A percentile compares a stretch with the other conserved stretches of the same genome.
Evolutionary conservation across 257 asterid species (phyloP).

Genomic region (Perilla frutescens): DNA sequence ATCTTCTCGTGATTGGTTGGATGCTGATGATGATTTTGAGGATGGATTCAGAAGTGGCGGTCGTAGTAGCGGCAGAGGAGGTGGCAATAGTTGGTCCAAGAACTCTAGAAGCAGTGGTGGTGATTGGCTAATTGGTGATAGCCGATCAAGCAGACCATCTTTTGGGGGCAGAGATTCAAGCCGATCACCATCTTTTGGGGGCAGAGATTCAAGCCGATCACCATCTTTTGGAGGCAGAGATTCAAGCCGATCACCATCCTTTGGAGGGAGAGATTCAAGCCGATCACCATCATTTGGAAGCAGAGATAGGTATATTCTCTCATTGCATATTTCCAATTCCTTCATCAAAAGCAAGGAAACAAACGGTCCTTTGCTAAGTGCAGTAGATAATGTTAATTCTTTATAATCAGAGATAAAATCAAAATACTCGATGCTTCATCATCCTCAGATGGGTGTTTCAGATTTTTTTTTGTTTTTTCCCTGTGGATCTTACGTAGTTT

Average conservation of each 20-base stretch:
- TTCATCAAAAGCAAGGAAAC: too few relatives aligned
- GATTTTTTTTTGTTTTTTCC: too few relatives aligned
- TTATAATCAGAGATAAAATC: neutral
- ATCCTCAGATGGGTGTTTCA: too few relatives aligned
- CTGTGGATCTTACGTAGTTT: neutral
- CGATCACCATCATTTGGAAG: constrained; percentile 59
- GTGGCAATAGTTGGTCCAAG: constrained; percentile 48
- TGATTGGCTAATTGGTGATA: constrained; percentile 80
- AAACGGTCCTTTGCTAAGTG: neutral
- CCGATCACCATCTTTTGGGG: constrained; percentile 61
- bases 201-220: constrained; percentile 51
- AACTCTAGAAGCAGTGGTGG: constrained; percentile 63
- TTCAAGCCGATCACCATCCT: constrained; percentile 51
- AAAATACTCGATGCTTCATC: neutral
- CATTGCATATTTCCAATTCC: constrained; percentile 2
- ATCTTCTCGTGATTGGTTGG: constrained; percentile 64
- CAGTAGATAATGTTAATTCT: neutral
- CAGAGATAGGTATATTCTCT: constrained; percentile 54
- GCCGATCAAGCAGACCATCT: constrained; percentile 58
- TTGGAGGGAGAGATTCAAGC: constrained; percentile 53
- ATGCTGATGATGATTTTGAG: constrained; percentile 40
- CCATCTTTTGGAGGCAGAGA: constrained; percentile 65
- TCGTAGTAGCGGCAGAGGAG: constrained; percentile 49
- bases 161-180: constrained; percentile 55
- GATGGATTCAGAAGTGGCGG: constrained; percentile 48